Base-by-base conservation (phyloP, 75 land plant species). In the Pseudotsuga menziesii region DNA sequence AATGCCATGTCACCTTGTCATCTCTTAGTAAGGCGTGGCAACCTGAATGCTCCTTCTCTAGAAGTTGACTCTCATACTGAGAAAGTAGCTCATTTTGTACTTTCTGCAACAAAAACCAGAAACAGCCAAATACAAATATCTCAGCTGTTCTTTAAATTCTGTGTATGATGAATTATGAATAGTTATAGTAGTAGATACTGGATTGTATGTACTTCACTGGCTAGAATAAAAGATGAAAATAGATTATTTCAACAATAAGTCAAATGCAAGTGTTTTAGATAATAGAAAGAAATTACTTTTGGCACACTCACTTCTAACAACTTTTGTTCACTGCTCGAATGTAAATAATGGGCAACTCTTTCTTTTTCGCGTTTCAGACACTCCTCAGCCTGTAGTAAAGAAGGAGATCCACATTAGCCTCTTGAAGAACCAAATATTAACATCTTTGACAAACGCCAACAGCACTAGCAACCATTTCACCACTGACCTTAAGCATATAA, bases 21-120 rank as follows among this genome's bases (percentile, higher is more conserved):
- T 95, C 94, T 83, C 91, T 88, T 32, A 93, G 88, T 75, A 95
- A 77, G 13, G 94, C 92, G 87, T 87, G 92, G 78, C 97, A 95
- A 62, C 97, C 98, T 72, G 97, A 93, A 83, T 93, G 97, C 77
- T 95, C 98, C 85, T 95, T 95, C 81, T 95, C 98, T 13, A 95
- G 84, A 39, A 95, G 85, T 77, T 93, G 97, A 52, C 79, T 82
- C 82, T 95, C 97, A 77, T 87, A 83, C 48, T 90, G 93, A 29
- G 90, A 84, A 52, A 96, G 86, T 56, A 96, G 69, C 69, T 94
- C 98, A 82, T 90, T 87, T 78, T 96, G 98, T 56, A 92, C 99
- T 85, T 92, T 96, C 99, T 95, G 81, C 36, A 13, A 8, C 22
- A 23, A 72, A 48, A 14, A 72, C 5, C 74, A 72, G 6, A 17